A percentile compares a stretch with the other conserved stretches of the same genome.
Evolutionary conservation across 306 rosid species (phyloP).

Genomic region (Castanea mollissima): DNA sequence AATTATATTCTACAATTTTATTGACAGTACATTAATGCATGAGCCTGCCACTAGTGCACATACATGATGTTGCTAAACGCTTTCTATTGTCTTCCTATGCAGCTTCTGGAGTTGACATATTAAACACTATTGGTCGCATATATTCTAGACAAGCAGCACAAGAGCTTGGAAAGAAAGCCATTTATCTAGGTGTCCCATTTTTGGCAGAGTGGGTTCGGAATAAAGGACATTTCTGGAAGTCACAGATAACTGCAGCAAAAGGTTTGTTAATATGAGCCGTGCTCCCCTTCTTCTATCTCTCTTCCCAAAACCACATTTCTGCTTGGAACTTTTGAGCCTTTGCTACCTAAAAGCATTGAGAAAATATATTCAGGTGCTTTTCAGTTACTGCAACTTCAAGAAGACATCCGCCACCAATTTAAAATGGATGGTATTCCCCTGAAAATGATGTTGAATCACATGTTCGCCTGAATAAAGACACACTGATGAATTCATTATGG

Average conservation of each 20-base stretch:
- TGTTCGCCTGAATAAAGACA: constrained; percentile 64
- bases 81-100: constrained; percentile 26
- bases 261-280: constrained; percentile 30
- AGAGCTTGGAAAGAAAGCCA: constrained; percentile 91
- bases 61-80: neutral
- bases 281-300: no score
- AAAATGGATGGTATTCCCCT: constrained; percentile 54
- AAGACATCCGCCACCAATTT: constrained; percentile 61
- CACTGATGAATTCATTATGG: constrained; percentile 80
- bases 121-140: constrained; percentile 74
- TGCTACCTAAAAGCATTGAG: constrained; percentile 24
- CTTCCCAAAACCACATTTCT: neutral
- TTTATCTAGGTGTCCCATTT: constrained; percentile 87
- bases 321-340: neutral
- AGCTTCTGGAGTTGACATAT: constrained; percentile 76
- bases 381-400: constrained; percentile 83
- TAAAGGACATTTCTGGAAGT: constrained; percentile 91
- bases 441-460: constrained; percentile 68
- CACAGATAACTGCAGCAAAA: constrained; percentile 91
- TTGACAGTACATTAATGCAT: neutral
- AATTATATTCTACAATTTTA: neutral
- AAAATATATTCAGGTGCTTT: constrained; percentile 62
- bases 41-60: neutral
- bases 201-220: constrained; percentile 90
- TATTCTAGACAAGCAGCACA: constrained; percentile 93